phyloP scores from a whole-genome alignment of 805 yeast genomes.

The Wickerhamiella shivajii region DNA sequence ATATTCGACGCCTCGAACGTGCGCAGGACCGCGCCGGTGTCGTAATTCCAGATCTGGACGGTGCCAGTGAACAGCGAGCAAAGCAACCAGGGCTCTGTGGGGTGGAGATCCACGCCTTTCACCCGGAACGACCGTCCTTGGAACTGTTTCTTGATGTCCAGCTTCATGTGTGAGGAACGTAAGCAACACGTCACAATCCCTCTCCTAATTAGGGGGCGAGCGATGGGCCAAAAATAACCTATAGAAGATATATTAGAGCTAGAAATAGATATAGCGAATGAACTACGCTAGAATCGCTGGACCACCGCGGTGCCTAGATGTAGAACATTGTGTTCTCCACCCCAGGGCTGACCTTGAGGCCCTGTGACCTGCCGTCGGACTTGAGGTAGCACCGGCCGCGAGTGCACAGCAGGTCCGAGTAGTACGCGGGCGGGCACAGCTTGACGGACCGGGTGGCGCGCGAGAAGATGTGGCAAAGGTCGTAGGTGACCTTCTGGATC shows the following conservation, averaged over 20 bases:
- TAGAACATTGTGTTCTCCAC: conserved; percentile 7
- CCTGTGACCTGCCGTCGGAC: conserved; percentile 29
- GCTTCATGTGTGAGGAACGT: conserved; percentile 8
- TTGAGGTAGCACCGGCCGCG: conserved; percentile 15
- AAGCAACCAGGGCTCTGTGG: conserved; percentile 92
- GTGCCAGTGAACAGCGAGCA: conserved; percentile 83
- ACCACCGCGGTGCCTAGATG: too few species aligned
- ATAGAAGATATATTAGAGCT: too few species aligned
- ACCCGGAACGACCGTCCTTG: conserved; percentile 91
- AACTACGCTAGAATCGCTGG: too few species aligned
- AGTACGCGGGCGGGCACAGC: conserved; percentile 9
- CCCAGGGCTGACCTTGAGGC: conserved; percentile 37
- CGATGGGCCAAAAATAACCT: too few species aligned
- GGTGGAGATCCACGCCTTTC: conserved; percentile 96
- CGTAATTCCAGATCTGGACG: conserved; percentile 89
- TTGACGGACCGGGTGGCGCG: conserved; percentile 8
- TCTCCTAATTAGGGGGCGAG: too few species aligned
- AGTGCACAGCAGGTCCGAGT: conserved; percentile 7
- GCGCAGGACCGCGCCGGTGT: conserved; percentile 69
- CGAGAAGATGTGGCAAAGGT: conserved; percentile 8
- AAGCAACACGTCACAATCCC: too few species aligned
- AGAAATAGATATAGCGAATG: too few species aligned
- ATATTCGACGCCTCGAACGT: conserved; percentile 89
- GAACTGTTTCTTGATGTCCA: conserved; percentile 46
- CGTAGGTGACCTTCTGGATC: conserved; percentile 8